A percentile compares a stretch with the other conserved stretches of the same genome.
These are phyloP conservation scores for Brassica incana DNA, from an alignment of 345 rosid species.

Conservation along the genomic window DNA sequence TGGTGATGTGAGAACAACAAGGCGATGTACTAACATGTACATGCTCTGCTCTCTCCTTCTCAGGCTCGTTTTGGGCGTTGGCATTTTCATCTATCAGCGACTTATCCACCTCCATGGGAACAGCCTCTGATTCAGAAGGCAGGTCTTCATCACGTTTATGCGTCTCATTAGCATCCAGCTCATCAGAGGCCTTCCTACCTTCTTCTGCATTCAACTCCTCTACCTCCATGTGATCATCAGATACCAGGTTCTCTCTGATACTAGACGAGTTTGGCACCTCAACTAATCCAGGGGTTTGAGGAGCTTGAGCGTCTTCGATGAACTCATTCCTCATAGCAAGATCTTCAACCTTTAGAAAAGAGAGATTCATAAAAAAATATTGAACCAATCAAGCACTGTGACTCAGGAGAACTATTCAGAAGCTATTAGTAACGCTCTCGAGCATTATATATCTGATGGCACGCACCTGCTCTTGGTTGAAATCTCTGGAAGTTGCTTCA, in stretches of 20 bases:
- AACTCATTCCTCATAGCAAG: constrained; percentile 48
- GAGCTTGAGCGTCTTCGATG: constrained; percentile 80
- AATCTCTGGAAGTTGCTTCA: constrained; percentile 48
- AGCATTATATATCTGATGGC: constrained; percentile 12
- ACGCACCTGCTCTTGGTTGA: constrained; percentile 59
- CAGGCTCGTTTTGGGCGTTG: constrained; percentile 38
- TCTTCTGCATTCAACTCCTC: constrained; percentile 53
- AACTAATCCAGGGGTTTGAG: constrained; percentile 83
- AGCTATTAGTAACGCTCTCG: constrained; percentile 7
- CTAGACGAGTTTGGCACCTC: constrained; percentile 68
- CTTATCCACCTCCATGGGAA: constrained; percentile 37
- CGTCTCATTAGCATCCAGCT: constrained; percentile 39
- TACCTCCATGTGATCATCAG: constrained; percentile 67
- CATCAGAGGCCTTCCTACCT: constrained; percentile 37
- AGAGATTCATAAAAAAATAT: constrained; percentile 12
- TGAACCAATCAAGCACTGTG: constrained; percentile 9
- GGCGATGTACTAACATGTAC: constrained; percentile 45
- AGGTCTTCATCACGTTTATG: constrained; percentile 33
- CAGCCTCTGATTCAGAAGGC: constrained; percentile 36
- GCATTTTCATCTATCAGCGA: constrained; percentile 38
- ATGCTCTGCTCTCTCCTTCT: constrained; percentile 45
- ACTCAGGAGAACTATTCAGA: background rate
- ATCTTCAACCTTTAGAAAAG: constrained; percentile 53
- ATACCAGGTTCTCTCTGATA: constrained; percentile 61
- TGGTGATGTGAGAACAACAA: constrained; percentile 47